Percentiles rank a stretch among this genome's conserved stretches.
These are phyloP conservation scores for Cucumis hystrix DNA, from an alignment of 306 rosid genomes.

Conservation along the genomic window DNA sequence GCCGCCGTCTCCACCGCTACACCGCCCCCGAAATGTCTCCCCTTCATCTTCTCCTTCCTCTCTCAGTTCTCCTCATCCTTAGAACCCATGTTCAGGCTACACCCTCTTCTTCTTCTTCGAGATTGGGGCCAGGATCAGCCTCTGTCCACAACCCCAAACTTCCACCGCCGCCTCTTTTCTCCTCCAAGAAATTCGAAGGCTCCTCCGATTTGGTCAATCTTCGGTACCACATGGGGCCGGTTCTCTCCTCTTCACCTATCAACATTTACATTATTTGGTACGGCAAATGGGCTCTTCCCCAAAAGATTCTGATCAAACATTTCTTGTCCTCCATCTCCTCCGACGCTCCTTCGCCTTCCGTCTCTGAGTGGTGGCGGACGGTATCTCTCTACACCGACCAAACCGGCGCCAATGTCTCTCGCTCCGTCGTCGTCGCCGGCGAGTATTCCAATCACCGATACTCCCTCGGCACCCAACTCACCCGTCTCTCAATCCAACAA, in stretches of 20 bases:
- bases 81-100: neutral
- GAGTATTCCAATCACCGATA: conserved; percentile 41
- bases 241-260: conserved; percentile 59
- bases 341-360: conserved; percentile 43
- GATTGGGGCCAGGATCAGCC: conserved; percentile 8
- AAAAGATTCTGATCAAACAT: conserved; percentile 49
- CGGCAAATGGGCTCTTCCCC: conserved; percentile 51
- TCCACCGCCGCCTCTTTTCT: conserved; percentile 36
- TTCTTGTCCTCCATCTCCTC: conserved; percentile 39
- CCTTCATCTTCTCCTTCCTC: neutral
- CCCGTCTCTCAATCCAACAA: conserved; percentile 62
- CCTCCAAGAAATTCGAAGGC: conserved; percentile 70
- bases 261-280: conserved; percentile 84
- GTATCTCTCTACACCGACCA: conserved; percentile 80
- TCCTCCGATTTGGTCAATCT: conserved; percentile 64
- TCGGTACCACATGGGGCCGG: conserved; percentile 94
- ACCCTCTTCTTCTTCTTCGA: conserved; percentile 5
- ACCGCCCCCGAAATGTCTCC: neutral
- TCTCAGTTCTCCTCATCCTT: neutral
- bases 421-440: conserved; percentile 49
- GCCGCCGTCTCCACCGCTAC: neutral
- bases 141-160: conserved; percentile 47
- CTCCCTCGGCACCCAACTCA: conserved; percentile 51
- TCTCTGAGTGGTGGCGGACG: conserved; percentile 78
- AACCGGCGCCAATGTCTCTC: conserved; percentile 77